Evolutionary conservation across 2,329 filamentous ascomycete genomes (phyloP).

Genomic region (Diaporthe citri): DNA sequence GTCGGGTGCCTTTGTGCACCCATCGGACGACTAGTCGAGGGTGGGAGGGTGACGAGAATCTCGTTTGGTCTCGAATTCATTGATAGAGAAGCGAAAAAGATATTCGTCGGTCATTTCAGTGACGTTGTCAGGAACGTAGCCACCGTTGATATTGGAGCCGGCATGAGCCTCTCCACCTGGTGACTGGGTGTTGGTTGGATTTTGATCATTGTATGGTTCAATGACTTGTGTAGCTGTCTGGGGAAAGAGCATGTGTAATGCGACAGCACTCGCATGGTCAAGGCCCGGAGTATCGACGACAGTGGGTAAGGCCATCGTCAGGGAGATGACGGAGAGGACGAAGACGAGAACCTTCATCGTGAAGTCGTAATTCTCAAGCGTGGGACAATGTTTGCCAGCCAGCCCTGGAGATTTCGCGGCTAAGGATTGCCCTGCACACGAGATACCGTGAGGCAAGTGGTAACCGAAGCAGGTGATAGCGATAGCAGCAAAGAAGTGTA

Average conservation of each 20-base stretch:
- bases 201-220: not conserved
- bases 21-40: slow-evolving; percentile 58
- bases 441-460: not conserved
- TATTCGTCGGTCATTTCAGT: slow-evolving; percentile 57
- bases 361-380: not conserved
- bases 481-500: not conserved
- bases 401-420: fast-evolving
- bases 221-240: too few relatives aligned
- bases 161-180: too few relatives aligned
- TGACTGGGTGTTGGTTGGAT: not conserved
- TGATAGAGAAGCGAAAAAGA: slow-evolving; percentile 58
- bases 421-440: not conserved
- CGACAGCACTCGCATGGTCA: not conserved
- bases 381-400: not conserved
- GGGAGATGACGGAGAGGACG: not conserved
- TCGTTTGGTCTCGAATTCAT: slow-evolving; percentile 56
- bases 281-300: not conserved
- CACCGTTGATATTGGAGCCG: not conserved
- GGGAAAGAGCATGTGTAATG: not conserved
- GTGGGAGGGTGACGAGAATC: slow-evolving; percentile 53
- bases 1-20: slow-evolving; percentile 57
- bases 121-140: not conserved
- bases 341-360: not conserved
- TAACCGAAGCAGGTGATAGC: not conserved
- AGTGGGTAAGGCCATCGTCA: not conserved